Evolutionary conservation across 2,329 filamentous ascomycete genomes (phyloP).

Genomic region (Fusarium sulawesiense): DNA sequence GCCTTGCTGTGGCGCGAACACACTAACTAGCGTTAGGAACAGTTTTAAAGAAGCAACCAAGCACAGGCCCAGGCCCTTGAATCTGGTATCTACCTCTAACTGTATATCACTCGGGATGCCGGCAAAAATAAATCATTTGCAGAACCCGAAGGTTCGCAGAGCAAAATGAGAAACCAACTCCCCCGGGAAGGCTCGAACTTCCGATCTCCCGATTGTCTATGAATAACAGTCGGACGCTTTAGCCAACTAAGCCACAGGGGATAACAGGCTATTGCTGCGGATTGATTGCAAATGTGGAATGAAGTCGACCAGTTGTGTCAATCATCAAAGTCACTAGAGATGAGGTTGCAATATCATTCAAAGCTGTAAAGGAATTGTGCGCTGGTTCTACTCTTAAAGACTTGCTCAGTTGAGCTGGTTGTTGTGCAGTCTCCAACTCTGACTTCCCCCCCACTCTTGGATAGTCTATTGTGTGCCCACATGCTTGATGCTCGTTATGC

Average conservation of each 20-base stretch:
- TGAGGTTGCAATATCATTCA: not conserved
- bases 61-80: not conserved
- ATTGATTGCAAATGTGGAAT: fast-evolving
- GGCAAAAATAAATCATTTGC: not conserved
- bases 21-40: too few relatives aligned
- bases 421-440: not conserved
- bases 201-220: conserved; percentile 45
- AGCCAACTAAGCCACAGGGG: conserved; percentile 7
- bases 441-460: not conserved
- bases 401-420: not conserved
- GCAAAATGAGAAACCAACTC: conserved; percentile 18
- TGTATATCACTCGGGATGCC: too few relatives aligned
- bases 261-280: not conserved
- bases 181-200: conserved; percentile 48
- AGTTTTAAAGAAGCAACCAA: not conserved
- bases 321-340: not conserved
- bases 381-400: not conserved
- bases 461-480: not conserved
- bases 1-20: not conserved
- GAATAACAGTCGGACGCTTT: conserved; percentile 38
- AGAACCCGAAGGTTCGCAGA: not conserved
- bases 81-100: not conserved
- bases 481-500: not conserved
- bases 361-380: not conserved
- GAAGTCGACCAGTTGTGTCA: not conserved